Conservation (phyloP, 1,284 basidiomycete genomes). For the Boletus sp. region DNA sequence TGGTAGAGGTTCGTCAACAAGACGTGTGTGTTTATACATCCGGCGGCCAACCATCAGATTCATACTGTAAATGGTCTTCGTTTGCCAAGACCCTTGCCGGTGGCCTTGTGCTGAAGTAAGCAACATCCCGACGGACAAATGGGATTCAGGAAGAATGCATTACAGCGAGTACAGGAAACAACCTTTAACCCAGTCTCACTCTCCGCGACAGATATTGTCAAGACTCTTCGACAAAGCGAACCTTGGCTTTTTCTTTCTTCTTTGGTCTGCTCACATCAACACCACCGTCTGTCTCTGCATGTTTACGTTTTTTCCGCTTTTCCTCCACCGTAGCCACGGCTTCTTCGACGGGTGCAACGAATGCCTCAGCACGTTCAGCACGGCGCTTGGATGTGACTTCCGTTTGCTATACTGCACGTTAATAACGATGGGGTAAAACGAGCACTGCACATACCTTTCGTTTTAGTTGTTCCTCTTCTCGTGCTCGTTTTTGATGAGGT, state of each 20-base stretch:
- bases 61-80: conserved; percentile 19
- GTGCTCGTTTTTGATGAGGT: conserved; percentile 70
- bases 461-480: conserved; percentile 60
- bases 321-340: conserved; percentile 73
- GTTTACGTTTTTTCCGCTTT: conserved; percentile 62
- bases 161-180: conserved; percentile 9
- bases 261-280: conserved; percentile 33
- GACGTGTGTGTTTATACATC: conserved; percentile 14
- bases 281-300: conserved; percentile 16
- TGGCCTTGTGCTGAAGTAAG: conserved; percentile 29
- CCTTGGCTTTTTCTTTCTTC: conserved; percentile 25
- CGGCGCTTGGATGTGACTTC: conserved; percentile 65
- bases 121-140: background rate
- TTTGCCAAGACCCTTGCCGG: conserved; percentile 6
- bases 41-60: background rate
- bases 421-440: background rate
- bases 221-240: conserved; percentile 19
- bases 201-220: conserved; percentile 9
- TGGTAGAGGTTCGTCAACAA: conserved; percentile 34
- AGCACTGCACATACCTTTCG: conserved; percentile 56
- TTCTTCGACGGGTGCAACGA: conserved; percentile 75
- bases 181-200: background rate
- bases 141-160: background rate
- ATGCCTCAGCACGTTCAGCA: conserved; percentile 78
- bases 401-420: conserved; percentile 56